Evolutionary conservation across 768 basidiomycete species (phyloP), one percentile per base, ranked within the genome.

Genomic region (Glaciozyma antarctica): DNA sequence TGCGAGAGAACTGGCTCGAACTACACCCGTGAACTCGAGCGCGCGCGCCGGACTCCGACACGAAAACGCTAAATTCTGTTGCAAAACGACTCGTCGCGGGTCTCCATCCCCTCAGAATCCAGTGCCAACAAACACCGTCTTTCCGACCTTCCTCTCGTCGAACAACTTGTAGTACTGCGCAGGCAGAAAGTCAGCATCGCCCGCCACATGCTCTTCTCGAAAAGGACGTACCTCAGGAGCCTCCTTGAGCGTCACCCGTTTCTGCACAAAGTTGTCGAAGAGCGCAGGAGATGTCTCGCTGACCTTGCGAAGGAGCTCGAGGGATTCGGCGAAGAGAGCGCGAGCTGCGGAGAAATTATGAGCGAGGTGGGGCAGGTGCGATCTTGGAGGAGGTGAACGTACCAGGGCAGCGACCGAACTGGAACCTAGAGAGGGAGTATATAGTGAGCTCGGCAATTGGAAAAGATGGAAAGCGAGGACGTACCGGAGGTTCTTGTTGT

Each of bases 81-180:
- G 32, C 32, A 9, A 32, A 32, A 9, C 5, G 9, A 4, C 32
- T 32, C 32, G 32, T 32, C 32, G 32, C 32, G 32, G 5, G 32
- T 32, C 32, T 32, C 32, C 38, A 6, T 41, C 13, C 38, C 13
- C 38, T 41, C 38, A 41, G 38, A 41, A 41, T 15, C 38, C 38
- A 15, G 10, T 41, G 10, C 38, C 38, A 41, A 41, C 28, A 17
- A 52, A 52, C 8, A 28, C 51, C 24, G 24, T 24, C 51, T 52
- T 52, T 28, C 51, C 51, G 5, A 52, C 24, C 24, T 52, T 52
- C 15, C 51, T n/a, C n/a, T 52, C 51, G 51, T 52, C 26, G 16
- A 52, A 52, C 22, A 52, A 22, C 51, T 52, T 52, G 51, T 52
- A 52, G 51, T 52, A 52, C 51, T 52, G 22, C 24, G 26, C 24